Percentiles rank a stretch among this genome's conserved stretches.
Evolutionary conservation across 2,329 filamentous ascomycete genomes (phyloP).

Genomic region (Lachnellula suecica): DNA sequence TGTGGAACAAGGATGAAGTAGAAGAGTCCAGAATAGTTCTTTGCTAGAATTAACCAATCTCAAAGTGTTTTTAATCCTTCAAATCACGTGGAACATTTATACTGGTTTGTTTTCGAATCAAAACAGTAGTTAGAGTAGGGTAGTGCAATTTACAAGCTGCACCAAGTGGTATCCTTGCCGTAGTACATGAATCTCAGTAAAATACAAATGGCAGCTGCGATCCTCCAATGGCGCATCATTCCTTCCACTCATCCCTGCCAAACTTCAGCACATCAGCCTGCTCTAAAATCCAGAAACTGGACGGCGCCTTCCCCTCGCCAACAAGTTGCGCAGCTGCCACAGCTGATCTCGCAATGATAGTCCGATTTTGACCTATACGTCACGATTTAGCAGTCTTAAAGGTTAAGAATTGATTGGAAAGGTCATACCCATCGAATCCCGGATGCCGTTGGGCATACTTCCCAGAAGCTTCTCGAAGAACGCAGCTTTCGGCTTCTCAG

Average conservation of each 20-base stretch:
- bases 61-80: too few species aligned
- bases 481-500: slow-evolving; percentile 56
- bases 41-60: too few species aligned
- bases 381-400: not conserved
- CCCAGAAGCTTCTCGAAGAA: not conserved
- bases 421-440: slow-evolving; percentile 52
- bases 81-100: too few species aligned
- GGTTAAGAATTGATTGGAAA: not conserved
- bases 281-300: slow-evolving; percentile 41
- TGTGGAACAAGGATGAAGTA: slow-evolving; percentile 5
- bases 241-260: not conserved
- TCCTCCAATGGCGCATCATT: not conserved
- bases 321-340: slow-evolving; percentile 43
- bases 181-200: not conserved
- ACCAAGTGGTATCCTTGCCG: too few species aligned
- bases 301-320: slow-evolving; percentile 37
- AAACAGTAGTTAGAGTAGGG: too few species aligned
- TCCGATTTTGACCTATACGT: slow-evolving; percentile 57
- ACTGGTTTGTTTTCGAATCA: too few species aligned
- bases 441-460: not conserved
- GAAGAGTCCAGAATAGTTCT: too few species aligned
- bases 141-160: too few species aligned
- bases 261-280: slow-evolving; percentile 44
- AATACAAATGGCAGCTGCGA: not conserved
- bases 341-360: slow-evolving; percentile 53